Base-by-base conservation (phyloP, 2,329 filamentous ascomycete species). In the Aspergillus pseudonomiae region DNA sequence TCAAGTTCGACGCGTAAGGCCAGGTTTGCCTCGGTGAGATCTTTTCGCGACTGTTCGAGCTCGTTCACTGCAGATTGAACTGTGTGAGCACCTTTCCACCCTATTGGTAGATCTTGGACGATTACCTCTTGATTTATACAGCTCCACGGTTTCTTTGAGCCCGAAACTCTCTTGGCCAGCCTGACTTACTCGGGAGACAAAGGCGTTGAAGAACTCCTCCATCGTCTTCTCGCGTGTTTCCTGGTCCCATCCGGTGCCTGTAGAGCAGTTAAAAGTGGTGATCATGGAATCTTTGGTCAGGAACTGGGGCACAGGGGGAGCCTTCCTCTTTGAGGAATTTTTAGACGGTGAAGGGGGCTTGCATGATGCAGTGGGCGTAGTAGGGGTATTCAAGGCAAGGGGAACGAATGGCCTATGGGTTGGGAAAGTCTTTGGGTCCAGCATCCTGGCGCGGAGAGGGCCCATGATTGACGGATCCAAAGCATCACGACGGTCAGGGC, bases 121-220 rank as follows among this genome's bases (percentile, higher is more conserved):
- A 87, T 68, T 82, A 95, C 92, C 88, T 84, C 89, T 87, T 58
- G 84, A 85, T 74, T 94, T 96, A 68, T 91, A 90, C 11, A 91
- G 71, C 19, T 90, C 87, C 53, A 96, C 84, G 0, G 89, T 86
- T 66, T 95, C 90, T 70, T 94, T 92, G 65, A 93, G 82, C 6
- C 84, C 85, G 62, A 86, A 89, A 70, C 87, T 89, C 60, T 92
- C 89, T 46, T 85, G 85, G 12, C 90, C 84, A 26, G 91, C 89
- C 36, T 85, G 85, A 63, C 88, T 88, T 74, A 97, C 88, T 67
- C 91, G 89, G 63, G 89, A 85, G 72, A 90, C 90, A 65, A 98
- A 83, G 63, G 85, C 83, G 55, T 86, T 84, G 74, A 93, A 93
- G 71, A 94, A 85, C 21, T 84, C 82, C 71, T 96, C 92, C 79